Evolutionary conservation across 331 rosid genomes (phyloP), one percentile per base, ranked within the genome.

Genomic region (Saraca asoca): DNA sequence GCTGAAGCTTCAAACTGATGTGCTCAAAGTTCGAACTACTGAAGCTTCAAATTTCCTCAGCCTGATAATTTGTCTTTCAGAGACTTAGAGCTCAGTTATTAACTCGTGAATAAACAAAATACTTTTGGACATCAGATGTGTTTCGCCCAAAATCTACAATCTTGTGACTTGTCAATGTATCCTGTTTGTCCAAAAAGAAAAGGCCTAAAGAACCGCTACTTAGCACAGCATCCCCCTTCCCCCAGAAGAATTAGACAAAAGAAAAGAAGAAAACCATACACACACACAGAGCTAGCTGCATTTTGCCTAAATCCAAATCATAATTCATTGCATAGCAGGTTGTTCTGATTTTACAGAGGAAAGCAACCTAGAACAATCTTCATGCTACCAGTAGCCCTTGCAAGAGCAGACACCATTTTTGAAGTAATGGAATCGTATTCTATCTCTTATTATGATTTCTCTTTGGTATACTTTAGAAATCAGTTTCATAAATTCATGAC

Each of bases 401-500:
- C 88, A 87, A 72, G 88, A 87, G 81, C 85, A 87, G 5, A 33
- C 60, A 12, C 87, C 88, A 43, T 84, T 64, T 54, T 17, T 78
- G 73, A 87, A 87, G 75, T 75, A 83, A 81, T 82, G 88, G 72
- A 87, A 84, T 7, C 83, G 84, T 39, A 82, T 68, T 51, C 88
- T 76, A 60, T 82, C 88, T 38, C 81, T 82, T 59, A 87, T 79
- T 45, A 75, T 67, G 59, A 84, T 82, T 45, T 80, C 85, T 73
- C 83, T 78, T 24, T 58, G 74, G 78, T 52, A 84, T 16, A 64
- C 68, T 72, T 55, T 78, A 29, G 88, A 84, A 58, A 80, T 33
- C 54, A 80, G 68, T 80, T 84, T 87, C 88, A 80, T 87, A 66
- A 82, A 79, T 68, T 83, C 75, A 16, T 80, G 86, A 58, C 86